These are phyloP conservation scores for Candida tammaniensis DNA, from an alignment of 805 yeast genomes.

Conservation along the genomic window DNA sequence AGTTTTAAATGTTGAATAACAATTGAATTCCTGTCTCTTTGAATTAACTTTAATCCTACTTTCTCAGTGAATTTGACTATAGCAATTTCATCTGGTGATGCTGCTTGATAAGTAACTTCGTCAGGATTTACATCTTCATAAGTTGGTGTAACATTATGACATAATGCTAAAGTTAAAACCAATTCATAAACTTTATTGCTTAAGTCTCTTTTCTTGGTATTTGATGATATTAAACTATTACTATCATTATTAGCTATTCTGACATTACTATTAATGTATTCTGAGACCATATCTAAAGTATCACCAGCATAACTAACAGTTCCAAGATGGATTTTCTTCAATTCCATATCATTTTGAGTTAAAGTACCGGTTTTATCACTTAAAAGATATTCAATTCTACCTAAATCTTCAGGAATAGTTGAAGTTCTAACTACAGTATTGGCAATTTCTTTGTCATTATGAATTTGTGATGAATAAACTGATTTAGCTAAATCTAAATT, in stretches of 20 bases:
- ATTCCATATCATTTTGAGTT: conserved; percentile 97
- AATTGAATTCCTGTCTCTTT: conserved; percentile 78
- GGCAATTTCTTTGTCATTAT: conserved; percentile 76
- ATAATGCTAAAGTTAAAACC: conserved; percentile 79
- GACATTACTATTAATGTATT: conserved; percentile 47
- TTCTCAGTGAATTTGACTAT: conserved; percentile 87
- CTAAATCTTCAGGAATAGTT: conserved; percentile 96
- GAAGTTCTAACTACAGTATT: conserved; percentile 94
- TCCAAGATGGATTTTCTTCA: conserved; percentile 90
- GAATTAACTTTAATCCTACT: conserved; percentile 77
- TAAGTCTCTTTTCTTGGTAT: conserved; percentile 59
- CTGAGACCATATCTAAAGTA: conserved; percentile 82
- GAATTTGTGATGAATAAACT: conserved; percentile 93
- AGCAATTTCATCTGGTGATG: conserved; percentile 98
- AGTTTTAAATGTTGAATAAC: conserved; percentile 63
- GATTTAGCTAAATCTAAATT: conserved; percentile 94
- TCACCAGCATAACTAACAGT: conserved; percentile 90
- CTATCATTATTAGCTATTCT: neutral
- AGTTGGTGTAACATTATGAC: conserved; percentile 97
- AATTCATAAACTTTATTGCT: conserved; percentile 76
- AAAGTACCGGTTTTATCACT: conserved; percentile 97
- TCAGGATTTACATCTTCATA: conserved; percentile 47
- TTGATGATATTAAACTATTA: conserved; percentile 3
- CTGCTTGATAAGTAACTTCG: conserved; percentile 82
- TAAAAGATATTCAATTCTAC: conserved; percentile 87